Evolutionary conservation across 2,329 filamentous ascomycete genomes (phyloP), one percentile per base, ranked within the genome.

Genomic region (Chaetomiaceae sp.): DNA sequence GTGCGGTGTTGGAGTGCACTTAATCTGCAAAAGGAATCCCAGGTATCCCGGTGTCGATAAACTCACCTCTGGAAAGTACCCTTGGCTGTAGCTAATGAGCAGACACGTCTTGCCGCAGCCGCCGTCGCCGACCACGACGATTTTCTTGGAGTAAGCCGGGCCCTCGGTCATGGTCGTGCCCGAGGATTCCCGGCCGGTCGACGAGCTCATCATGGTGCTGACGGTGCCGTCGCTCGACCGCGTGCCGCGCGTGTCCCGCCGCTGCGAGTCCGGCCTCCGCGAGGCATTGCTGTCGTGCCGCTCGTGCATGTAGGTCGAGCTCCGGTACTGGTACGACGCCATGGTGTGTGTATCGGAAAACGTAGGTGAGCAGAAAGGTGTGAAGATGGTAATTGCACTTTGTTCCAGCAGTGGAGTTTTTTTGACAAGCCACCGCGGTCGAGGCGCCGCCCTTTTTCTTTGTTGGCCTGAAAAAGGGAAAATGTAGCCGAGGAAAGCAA

Each of bases 91-190:
- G 71, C 90, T 96, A 69, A 98, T 98, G 68, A 98, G 75, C 58
- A 98, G 74, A 73, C 93, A 98, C 8, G 93, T 98, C 81, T 98
- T 98, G 60, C 93, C 93, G 68, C 93, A 98, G 53, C 93, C 93
- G 60, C 93, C 93, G 67, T 98, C 93, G 53, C 93, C 93, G 37
- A 98, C 93, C 42, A 98, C 93, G 36, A 98, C 93, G 64, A 98
- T 93, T 78, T 98, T 98, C 76, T 98, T 98, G 57, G 91, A 97
- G 71, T 93, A 96, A 47, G 88, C 80, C 4, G 91, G 90, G 19
- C 86, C 88, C 64, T 95, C 88, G 40, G 91, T 96, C 68, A 91
- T 79, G 66, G 88, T 83, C 43, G 91, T 96, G 51, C 78, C 83
- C 49, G 86, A 80, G 38, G 86, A 90, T 66, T 90, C 83, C 62